Conservation (phyloP, 2,329 filamentous ascomycete species). For the Chrysoporthe deuterocubensis region DNA sequence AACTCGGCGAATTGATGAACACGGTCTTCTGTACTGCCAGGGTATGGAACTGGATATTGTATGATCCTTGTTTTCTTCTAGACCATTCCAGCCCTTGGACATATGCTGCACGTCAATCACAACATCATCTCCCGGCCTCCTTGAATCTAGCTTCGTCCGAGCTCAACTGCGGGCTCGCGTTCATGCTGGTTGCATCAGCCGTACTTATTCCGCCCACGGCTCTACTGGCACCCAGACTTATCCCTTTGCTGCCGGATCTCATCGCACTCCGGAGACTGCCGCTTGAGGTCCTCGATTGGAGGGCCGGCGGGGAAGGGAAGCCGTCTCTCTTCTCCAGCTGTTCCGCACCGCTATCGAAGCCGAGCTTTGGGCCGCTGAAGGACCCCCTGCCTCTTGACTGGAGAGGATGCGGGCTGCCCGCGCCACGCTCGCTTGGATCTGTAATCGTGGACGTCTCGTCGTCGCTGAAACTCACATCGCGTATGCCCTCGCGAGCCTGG, state of each 20-base stretch:
- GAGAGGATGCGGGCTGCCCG: background rate
- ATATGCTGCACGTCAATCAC: background rate
- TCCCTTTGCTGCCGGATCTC: constrained; percentile 39
- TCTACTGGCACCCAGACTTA: constrained; percentile 45
- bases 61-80: background rate
- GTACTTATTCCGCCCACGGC: constrained; percentile 43
- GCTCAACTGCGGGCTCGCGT: constrained; percentile 21
- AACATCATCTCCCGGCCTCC: background rate
- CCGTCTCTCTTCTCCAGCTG: constrained; percentile 12
- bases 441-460: constrained; percentile 24
- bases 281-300: constrained; percentile 36
- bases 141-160: constrained; percentile 21
- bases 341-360: constrained; percentile 16
- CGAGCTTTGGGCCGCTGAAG: background rate
- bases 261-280: constrained; percentile 48
- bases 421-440: constrained; percentile 24
- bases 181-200: constrained; percentile 32
- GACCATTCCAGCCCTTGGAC: background rate
- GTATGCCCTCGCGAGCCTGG: constrained; percentile 27
- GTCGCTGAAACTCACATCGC: constrained; percentile 24
- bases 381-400: constrained; percentile 13
- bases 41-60: background rate
- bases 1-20: background rate
- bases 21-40: background rate
- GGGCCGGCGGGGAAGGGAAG: constrained; percentile 32